Conservation (phyloP, 768 basidiomycete species). For the Coprinopsis marcescibilis region DNA sequence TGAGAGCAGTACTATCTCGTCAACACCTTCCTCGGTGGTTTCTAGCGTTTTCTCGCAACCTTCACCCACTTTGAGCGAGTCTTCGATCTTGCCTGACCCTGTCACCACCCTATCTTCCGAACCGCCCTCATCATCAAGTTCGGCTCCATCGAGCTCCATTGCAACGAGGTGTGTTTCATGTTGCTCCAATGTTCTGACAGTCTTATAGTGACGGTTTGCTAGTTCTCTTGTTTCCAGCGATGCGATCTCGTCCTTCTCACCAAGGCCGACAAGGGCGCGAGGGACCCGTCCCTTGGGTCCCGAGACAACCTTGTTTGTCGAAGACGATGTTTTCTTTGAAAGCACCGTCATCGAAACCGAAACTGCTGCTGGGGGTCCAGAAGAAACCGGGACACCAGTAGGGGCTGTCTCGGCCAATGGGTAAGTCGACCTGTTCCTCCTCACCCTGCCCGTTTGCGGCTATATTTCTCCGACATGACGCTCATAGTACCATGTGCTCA, state of each 20-base stretch:
- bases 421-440: background rate
- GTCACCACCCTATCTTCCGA: background rate
- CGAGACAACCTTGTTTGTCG: background rate
- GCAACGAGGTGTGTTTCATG: background rate
- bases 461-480: conserved; percentile 1
- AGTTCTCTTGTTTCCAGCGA: too few relatives aligned
- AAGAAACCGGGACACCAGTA: background rate
- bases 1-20: background rate
- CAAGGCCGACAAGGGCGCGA: too few relatives aligned
- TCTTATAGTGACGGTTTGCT: background rate
- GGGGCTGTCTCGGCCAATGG: conserved; percentile 7
- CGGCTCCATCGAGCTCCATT: background rate
- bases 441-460: background rate
- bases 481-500: background rate
- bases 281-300: too few relatives aligned
- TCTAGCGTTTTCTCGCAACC: background rate
- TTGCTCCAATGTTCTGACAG: background rate
- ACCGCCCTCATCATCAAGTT: background rate
- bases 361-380: background rate
- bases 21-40: background rate
- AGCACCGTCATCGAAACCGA: background rate
- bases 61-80: background rate
- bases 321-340: background rate
- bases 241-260: too few relatives aligned
- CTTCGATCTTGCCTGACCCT: too few relatives aligned